Conservation (phyloP, 2,329 filamentous ascomycete genomes). For the Beauveria scarabaeidicola region DNA sequence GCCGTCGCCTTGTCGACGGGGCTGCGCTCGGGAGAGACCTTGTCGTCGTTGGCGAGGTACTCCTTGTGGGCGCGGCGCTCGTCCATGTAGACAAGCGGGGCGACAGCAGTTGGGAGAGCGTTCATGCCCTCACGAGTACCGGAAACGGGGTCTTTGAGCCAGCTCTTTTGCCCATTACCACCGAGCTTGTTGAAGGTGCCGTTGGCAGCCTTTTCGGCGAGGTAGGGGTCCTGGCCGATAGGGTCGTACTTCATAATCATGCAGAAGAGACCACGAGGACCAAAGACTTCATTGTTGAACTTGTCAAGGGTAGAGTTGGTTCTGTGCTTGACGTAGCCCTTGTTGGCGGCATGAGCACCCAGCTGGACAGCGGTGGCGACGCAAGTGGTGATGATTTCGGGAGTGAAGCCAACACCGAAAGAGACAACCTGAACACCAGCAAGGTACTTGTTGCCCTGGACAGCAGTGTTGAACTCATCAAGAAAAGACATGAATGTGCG, state of each 20-base stretch:
- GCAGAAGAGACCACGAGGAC: constrained; percentile 11
- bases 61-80: constrained; percentile 10
- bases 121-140: constrained; percentile 7
- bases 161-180: constrained; percentile 4
- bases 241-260: constrained; percentile 14
- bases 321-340: constrained; percentile 11
- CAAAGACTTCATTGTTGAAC: constrained; percentile 12
- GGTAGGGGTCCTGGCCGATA: constrained; percentile 3
- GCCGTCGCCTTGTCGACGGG: not conserved
- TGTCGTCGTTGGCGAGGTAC: constrained; percentile 4
- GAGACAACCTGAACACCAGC: constrained; percentile 12
- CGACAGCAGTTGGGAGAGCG: constrained; percentile 8
- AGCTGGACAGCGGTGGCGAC: constrained; percentile 12
- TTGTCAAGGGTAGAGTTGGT: constrained; percentile 12
- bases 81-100: constrained; percentile 12
- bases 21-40: not conserved
- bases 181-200: not conserved
- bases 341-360: constrained; percentile 11
- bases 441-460: constrained; percentile 12
- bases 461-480: constrained; percentile 11
- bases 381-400: constrained; percentile 11
- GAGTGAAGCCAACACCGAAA: constrained; percentile 12
- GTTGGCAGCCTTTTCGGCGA: not conserved
- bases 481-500: constrained; percentile 11
- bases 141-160: constrained; percentile 9